Evolutionary conservation across 495 filamentous ascomycete genomes (phyloP), one percentile per base, ranked within the genome.

Genomic region (Penicillium crystallinum): DNA sequence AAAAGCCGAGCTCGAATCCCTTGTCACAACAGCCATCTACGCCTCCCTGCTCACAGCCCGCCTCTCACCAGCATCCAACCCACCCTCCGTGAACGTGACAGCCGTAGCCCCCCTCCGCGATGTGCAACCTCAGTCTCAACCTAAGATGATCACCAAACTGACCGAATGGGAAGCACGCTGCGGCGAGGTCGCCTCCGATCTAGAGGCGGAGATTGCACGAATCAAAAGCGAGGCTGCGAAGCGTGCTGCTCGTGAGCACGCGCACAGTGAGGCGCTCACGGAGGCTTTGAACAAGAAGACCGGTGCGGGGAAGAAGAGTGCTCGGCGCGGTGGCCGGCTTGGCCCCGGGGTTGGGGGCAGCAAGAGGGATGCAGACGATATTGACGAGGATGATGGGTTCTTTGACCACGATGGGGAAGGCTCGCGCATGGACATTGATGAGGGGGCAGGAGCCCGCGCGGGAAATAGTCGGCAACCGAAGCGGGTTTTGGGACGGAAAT

Each of bases 1-100:
- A 52, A 65, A 78, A 48, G 81, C 87, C 29, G 83, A 86, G 35
- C 85, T 98, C 58, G 93, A 98, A 77, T 82, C 91, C 58, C 85
- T 97, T 47, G 81, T 97, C 52, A 96, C 93, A 65, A 81, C 82
- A 57, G 82, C 90, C 57, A 88, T 97, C 69, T 97, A 97, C 77
- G 80, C 86, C 33, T 86, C 83, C 17, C 82, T 98, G 0, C 68
- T 98, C 31, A 77, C 78, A 21, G 93, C 82, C 7, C 90, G 89
- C 54, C 86, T 97, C 33, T 88, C 92, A 64, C 88, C 91, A 10
- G 68, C 77, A 17, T 67, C 72, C 21, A 77, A 79, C 39, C 72
- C 82, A 52, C 80, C 84, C 17, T 76, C 77, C 54, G 83, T 97
- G 18, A 82, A 81, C 62, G 82, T 97, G 38, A 86, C 86, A 46